Evolutionary conservation across 495 filamentous ascomycete genomes (phyloP).

Genomic region (Tuber calosporum): DNA sequence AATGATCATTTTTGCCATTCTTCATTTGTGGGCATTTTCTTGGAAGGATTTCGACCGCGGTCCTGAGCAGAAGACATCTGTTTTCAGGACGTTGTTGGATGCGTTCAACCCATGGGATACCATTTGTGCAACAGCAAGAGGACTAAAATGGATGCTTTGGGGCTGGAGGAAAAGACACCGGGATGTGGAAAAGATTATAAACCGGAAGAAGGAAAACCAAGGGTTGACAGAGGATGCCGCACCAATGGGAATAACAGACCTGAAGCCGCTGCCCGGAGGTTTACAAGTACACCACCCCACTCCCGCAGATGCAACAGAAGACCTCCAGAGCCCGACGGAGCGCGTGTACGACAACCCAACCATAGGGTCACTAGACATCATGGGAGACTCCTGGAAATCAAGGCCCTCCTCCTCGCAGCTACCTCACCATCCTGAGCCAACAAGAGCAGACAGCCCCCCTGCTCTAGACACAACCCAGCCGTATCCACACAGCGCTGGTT

Average conservation of each 20-base stretch:
- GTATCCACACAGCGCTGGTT: background rate
- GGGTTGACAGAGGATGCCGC: background rate
- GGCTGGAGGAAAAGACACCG: constrained; percentile 53
- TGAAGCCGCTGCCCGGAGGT: constrained; percentile 11
- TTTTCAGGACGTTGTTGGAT: constrained; percentile 57
- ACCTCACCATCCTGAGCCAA: background rate
- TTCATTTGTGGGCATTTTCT: constrained; percentile 79
- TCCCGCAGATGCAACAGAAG: constrained; percentile 12
- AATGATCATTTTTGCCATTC: constrained; percentile 72
- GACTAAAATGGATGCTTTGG: constrained; percentile 73
- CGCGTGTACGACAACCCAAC: background rate
- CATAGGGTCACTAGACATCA: background rate
- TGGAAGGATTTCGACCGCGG: constrained; percentile 59
- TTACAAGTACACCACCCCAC: constrained; percentile 25
- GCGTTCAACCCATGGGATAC: constrained; percentile 82
- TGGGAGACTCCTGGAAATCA: background rate
- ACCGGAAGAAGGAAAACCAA: constrained; percentile 18
- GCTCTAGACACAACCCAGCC: background rate
- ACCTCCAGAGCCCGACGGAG: background rate
- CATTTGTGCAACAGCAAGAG: constrained; percentile 66
- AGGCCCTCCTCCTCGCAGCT: background rate
- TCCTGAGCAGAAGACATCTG: constrained; percentile 47
- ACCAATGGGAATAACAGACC: constrained; percentile 1
- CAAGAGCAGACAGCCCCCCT: constrained; percentile 1
- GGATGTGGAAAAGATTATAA: constrained; percentile 38